Percentiles rank a stretch among this genome's conserved stretches.
phyloP scores from a whole-genome alignment of 1,284 basidiomycete species.

The Afroboletus lepidellus region DNA sequence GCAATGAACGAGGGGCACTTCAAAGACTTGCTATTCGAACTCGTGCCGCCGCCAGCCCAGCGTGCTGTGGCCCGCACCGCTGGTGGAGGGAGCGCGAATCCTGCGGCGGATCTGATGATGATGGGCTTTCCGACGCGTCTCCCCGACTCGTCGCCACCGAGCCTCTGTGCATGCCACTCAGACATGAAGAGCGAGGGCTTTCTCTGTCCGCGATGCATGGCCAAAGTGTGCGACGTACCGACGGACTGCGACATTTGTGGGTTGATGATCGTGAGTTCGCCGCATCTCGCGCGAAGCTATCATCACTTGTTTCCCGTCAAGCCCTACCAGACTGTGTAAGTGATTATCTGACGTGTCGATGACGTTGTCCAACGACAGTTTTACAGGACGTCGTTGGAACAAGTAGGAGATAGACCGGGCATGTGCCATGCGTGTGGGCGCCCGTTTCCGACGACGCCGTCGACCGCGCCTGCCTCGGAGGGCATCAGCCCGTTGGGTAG shows the following conservation, averaged over 20 bases:
- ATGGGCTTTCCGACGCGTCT: constrained; percentile 97
- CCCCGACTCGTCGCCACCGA: constrained; percentile 78
- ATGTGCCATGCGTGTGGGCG: constrained; percentile 74
- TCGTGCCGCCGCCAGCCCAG: constrained; percentile 93
- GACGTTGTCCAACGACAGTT: constrained; percentile 5
- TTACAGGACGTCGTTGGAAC: constrained; percentile 42
- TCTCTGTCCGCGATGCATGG: constrained; percentile 89
- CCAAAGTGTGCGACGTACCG: constrained; percentile 95
- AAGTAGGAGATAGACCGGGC: constrained; percentile 33
- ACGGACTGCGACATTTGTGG: constrained; percentile 98
- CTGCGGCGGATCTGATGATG: constrained; percentile 90
- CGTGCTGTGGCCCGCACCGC: constrained; percentile 55
- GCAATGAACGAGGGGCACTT: constrained; percentile 97
- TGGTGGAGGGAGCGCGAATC: constrained; percentile 50
- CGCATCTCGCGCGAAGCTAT: constrained; percentile 94
- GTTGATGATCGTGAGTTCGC: constrained; percentile 96
- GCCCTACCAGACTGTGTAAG: constrained; percentile 78
- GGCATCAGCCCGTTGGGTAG: constrained; percentile 77
- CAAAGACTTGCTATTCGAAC: constrained; percentile 92
- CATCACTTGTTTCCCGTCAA: constrained; percentile 92
- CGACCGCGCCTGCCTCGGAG: constrained; percentile 45
- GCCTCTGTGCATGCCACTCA: constrained; percentile 92
- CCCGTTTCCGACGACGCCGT: constrained; percentile 48
- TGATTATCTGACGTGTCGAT: constrained; percentile 21
- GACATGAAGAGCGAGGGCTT: constrained; percentile 89